A percentile compares a stretch with the other conserved stretches of the same genome.
These are phyloP conservation scores for Backusella australiensis DNA, from an alignment of 192 early-diverging fungal species.

Conservation along the genomic window DNA sequence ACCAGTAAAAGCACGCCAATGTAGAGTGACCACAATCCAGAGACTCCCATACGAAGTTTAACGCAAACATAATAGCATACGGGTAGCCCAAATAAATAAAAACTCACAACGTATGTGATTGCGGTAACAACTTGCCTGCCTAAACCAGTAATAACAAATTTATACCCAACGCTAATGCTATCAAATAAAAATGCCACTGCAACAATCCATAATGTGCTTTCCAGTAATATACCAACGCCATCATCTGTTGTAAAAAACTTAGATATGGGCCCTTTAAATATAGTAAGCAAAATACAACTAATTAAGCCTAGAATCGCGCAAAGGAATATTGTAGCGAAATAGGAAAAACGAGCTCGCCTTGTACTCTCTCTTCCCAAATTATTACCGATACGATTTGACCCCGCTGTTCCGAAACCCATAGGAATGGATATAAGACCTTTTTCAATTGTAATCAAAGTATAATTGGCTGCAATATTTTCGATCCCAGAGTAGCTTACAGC, in stretches of 20 bases:
- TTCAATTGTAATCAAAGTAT: conserved; percentile 69
- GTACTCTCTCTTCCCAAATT: conserved; percentile 59
- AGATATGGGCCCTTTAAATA: neutral
- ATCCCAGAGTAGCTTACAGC: conserved; percentile 67
- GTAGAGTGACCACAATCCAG: conserved; percentile 61
- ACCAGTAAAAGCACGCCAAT: conserved; percentile 36
- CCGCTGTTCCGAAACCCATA: conserved; percentile 74
- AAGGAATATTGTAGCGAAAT: conserved; percentile 50
- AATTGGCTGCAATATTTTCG: conserved; percentile 78
- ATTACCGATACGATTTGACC: conserved; percentile 79
- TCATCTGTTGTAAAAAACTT: conserved; percentile 59
- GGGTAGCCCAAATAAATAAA: conserved; percentile 69
- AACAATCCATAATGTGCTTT: conserved; percentile 48
- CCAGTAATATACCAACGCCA: conserved; percentile 38
- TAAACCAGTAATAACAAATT: conserved; percentile 71
- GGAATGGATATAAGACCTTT: conserved; percentile 71
- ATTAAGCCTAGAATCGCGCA: conserved; percentile 43
- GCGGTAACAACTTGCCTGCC: conserved; percentile 70
- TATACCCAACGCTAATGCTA: conserved; percentile 52
- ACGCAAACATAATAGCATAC: conserved; percentile 56
- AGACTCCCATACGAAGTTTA: conserved; percentile 45
- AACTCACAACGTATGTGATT: conserved; percentile 47
- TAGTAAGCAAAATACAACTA: conserved; percentile 47
- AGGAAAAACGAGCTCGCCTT: conserved; percentile 50
- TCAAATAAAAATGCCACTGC: conserved; percentile 61